Base-by-base conservation (phyloP, 2,329 filamentous ascomycete species). In the Aschersonia sp. region DNA sequence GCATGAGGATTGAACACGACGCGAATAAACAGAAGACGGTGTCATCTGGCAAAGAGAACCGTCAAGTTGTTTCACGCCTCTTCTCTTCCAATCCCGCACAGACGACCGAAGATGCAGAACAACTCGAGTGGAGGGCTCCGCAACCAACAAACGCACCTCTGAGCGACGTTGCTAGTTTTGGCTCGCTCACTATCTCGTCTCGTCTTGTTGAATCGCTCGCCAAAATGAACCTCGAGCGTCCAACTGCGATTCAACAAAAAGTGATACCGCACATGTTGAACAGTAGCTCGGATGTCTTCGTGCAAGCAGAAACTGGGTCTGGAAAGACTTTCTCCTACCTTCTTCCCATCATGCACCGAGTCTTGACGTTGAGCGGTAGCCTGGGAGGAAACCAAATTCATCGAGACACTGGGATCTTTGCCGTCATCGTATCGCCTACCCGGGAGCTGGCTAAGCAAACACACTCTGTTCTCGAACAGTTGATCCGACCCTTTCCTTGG, bases 301-400 rank as follows among this genome's bases (percentile, higher is more conserved):
- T 98, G 35, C 92, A 97, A 63, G 94, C 92, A 3, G 85, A 98
- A 67, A 98, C 92, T 0, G 92, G 92, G 55, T 98, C 92, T 0
- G 92, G 92, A 67, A 98, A 98, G 69, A 98, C 92, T 0, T 69
- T 98, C 51, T 87, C 92, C n/a, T 98, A 98, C 62, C 74, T 98
- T 4, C 69, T 98, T 5, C 92, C 92, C 1, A 84, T 98, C 44
- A 81, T 98, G 29, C 87, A 98, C 61, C 77, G 89, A 30, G 84
- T 98, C 28, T 78, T 95, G 64, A 75, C 81, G 10, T 74, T 97
- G 31, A 82, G 86, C 72, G 55, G 77, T 62, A 60, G 69, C 54
- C 62, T 72, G 46, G 68, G 74, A 58, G 68, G 58, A n/a, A 63
- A 61, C 31, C 71, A 75, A 56, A 77, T 96, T 44, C 82, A 89